Base-by-base conservation (phyloP, 768 basidiomycete species). In the Pleurotus giganteus region DNA sequence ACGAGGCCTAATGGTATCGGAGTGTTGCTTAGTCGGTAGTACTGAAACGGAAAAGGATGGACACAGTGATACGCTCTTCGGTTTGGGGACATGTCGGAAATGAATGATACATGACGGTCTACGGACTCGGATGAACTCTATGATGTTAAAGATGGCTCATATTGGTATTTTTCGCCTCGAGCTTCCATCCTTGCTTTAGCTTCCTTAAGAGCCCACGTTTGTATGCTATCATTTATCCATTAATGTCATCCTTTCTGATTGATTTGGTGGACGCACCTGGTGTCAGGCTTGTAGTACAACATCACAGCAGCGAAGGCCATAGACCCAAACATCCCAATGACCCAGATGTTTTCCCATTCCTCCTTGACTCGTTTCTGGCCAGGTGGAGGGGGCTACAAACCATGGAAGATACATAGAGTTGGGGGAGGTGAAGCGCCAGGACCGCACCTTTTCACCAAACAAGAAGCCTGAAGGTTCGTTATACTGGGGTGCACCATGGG, bases 251-350 rank as follows among this genome's bases (percentile, higher is more conserved):
- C 12, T 23, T 21, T 9, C 11, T 12, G 3, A 28, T 32, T 11
- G 39, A 32, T 46, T 31, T 32, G 47, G 44, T 29, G 15, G 42
- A 59, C 88, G 57, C 60, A 94, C 94, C 89, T 93, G 15, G 91
- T 94, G 66, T 96, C 91, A 2, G 94, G 94, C 72, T 95, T 95
- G 76, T 94, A 95, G 71, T 92, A 91, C 23, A 93, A 71, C 67
- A 91, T 73, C 28, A 94, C 81, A 8, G 80, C 70, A 27, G 86
- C 89, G 57, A 94, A 72, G 4, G 76, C 83, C 83, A 97, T 88
- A 11, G 84, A 76, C 29, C 94, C 94, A 65, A 90, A 94, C 90
- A 97, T 94, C 28, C 94, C 94, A 58, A 85, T 68, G 65, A 91
- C 91, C 89, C 92, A 97, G 36, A 91, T 77, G 60, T 80, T 85